Conservation (phyloP, 306 rosid genomes). For the Carpinus viminea region DNA sequence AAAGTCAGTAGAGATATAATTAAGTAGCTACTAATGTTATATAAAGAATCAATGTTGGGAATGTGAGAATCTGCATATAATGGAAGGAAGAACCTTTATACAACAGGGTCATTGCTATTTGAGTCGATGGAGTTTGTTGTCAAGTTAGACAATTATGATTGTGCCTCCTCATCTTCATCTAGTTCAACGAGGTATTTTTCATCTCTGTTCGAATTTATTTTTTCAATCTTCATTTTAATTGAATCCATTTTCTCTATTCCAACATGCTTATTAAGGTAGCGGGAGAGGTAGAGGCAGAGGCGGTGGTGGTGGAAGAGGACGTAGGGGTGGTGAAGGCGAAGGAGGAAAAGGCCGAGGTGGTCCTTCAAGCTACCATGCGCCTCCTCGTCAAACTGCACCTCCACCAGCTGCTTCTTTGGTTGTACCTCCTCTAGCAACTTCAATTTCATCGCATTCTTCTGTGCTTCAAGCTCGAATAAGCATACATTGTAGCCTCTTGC, state of each 20-base stretch:
- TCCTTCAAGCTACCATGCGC: not conserved
- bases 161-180: conserved; percentile 30
- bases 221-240: not conserved
- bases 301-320: not conserved
- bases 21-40: not conserved
- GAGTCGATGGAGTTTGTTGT: conserved; percentile 46
- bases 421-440: not conserved
- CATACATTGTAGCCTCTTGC: conserved; percentile 27
- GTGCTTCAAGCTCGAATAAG: not conserved
- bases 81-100: conserved; percentile 62
- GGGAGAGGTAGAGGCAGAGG: conserved; percentile 3
- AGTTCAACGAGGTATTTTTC: conserved; percentile 38
- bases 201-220: not conserved
- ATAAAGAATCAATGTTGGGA: conserved; percentile 32
- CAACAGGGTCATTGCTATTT: conserved; percentile 59
- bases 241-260: not conserved
- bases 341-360: conserved; percentile 16
- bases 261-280: not conserved
- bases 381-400: not conserved
- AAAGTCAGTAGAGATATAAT: conserved; percentile 44
- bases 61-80: conserved; percentile 51
- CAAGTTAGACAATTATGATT: conserved; percentile 34
- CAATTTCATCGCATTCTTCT: not conserved
- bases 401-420: not conserved
- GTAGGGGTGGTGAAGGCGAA: not conserved